A percentile compares a stretch with the other conserved stretches of the same genome.
Evolutionary conservation across 2,329 filamentous ascomycete genomes (phyloP).

Genomic region (Cytospora piceae): DNA sequence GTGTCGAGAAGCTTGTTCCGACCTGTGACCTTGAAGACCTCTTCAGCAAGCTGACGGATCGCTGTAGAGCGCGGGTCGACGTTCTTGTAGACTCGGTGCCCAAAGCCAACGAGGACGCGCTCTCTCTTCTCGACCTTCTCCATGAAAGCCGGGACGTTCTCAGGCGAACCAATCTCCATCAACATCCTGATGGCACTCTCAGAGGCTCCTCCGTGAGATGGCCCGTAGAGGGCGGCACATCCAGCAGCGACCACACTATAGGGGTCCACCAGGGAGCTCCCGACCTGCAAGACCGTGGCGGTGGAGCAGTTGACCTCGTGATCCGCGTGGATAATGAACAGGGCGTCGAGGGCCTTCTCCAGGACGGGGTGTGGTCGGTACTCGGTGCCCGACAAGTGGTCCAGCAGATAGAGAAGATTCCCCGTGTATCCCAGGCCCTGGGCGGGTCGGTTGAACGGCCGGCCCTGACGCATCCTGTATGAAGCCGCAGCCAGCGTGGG

Average conservation of each 20-base stretch:
- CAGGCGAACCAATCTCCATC: constrained; percentile 53
- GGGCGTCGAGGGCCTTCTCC: constrained; percentile 53
- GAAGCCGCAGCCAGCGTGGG: constrained; percentile 54
- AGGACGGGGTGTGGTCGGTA: constrained; percentile 54
- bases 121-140: constrained; percentile 54
- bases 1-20: constrained; percentile 56
- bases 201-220: constrained; percentile 62
- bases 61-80: constrained; percentile 56
- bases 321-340: constrained; percentile 61
- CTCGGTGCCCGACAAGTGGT: constrained; percentile 52
- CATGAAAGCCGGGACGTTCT: constrained; percentile 56
- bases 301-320: constrained; percentile 64
- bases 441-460: constrained; percentile 53
- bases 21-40: constrained; percentile 54
- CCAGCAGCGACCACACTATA: constrained; percentile 57
- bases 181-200: constrained; percentile 60
- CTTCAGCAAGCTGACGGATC: constrained; percentile 53
- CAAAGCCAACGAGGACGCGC: constrained; percentile 58
- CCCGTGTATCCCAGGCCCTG: constrained; percentile 55
- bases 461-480: constrained; percentile 57
- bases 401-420: constrained; percentile 59
- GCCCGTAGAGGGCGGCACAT: constrained; percentile 58
- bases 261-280: constrained; percentile 59
- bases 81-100: constrained; percentile 59
- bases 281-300: constrained; percentile 59